Percentiles rank a stretch among this genome's conserved stretches.
phyloP scores from a whole-genome alignment of 306 rosid species.

The Cicer judaicum region DNA sequence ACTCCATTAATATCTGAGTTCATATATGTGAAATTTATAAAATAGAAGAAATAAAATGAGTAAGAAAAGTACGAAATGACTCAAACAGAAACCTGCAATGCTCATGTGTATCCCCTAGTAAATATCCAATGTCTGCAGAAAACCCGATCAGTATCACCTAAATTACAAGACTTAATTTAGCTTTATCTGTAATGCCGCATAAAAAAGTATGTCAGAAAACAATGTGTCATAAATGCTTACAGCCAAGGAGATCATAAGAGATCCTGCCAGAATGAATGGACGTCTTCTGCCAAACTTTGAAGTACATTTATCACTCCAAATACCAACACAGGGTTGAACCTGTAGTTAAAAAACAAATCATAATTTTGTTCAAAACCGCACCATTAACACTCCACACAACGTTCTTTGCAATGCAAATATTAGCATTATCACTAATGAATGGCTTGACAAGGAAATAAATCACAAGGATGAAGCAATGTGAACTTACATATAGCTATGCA shows the following conservation, averaged over 20 bases:
- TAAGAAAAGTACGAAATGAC: conserved; percentile 46
- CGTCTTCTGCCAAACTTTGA: conserved; percentile 93
- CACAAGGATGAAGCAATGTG: conserved; percentile 19
- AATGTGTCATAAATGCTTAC: conserved; percentile 57
- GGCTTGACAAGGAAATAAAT: not conserved
- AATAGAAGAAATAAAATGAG: conserved; percentile 17
- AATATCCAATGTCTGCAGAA: conserved; percentile 96
- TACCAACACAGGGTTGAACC: conserved; percentile 61
- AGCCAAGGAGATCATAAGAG: conserved; percentile 79
- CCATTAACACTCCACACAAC: conserved; percentile 4
- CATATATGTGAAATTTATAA: conserved; percentile 20
- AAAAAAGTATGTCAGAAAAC: conserved; percentile 27
- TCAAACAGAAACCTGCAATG: conserved; percentile 82
- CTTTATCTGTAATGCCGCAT: conserved; percentile 28
- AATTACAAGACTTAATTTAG: conserved; percentile 59
- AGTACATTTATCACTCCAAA: conserved; percentile 97
- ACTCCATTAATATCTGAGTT: conserved; percentile 36
- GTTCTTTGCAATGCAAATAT: not conserved
- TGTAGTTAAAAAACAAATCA: conserved; percentile 22
- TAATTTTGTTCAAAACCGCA: not conserved
- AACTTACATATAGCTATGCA: not conserved
- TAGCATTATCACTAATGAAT: conserved; percentile 5
- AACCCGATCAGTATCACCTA: conserved; percentile 93
- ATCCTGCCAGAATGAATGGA: conserved; percentile 94
- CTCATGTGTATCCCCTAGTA: conserved; percentile 86